These are phyloP conservation scores for Xylaria telfairii DNA, from an alignment of 495 filamentous ascomycete genomes.

Conservation along the genomic window DNA sequence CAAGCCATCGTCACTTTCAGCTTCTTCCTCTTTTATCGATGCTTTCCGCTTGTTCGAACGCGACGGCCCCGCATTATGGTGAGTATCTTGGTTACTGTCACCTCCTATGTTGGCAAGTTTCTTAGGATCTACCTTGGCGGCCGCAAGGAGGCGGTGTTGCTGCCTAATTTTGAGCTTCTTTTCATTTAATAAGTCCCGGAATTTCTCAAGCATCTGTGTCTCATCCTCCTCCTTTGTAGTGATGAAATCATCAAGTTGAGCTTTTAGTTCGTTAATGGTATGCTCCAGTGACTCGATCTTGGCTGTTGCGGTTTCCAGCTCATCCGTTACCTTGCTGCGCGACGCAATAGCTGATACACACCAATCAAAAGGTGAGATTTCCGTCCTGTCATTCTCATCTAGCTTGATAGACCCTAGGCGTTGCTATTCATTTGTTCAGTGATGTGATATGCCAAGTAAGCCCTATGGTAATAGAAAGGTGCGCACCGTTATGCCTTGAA, in stretches of 20 bases:
- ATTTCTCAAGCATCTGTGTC: slow-evolving; percentile 71
- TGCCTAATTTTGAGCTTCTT: slow-evolving; percentile 93
- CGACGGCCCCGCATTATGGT: slow-evolving; percentile 40
- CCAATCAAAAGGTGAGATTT: slow-evolving; percentile 78
- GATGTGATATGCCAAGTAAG: neutral
- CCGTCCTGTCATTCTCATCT: slow-evolving; percentile 64
- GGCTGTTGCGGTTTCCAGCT: slow-evolving; percentile 52
- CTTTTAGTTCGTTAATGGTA: slow-evolving; percentile 53
- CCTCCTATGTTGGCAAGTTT: slow-evolving; percentile 37
- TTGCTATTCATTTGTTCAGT: slow-evolving; percentile 57
- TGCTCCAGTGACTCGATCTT: slow-evolving; percentile 57
- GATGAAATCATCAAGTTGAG: slow-evolving; percentile 69
- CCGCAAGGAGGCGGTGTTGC: slow-evolving; percentile 71
- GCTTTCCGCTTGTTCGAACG: slow-evolving; percentile 59
- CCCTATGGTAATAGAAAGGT: neutral
- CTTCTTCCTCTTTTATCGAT: slow-evolving; percentile 48
- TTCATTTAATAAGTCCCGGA: slow-evolving; percentile 74
- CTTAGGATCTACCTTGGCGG: slow-evolving; percentile 61
- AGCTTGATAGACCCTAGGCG: slow-evolving; percentile 71
- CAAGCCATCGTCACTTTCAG: slow-evolving; percentile 52
- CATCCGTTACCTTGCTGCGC: slow-evolving; percentile 39
- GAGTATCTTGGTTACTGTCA: slow-evolving; percentile 26
- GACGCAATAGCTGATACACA: slow-evolving; percentile 51
- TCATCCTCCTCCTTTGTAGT: slow-evolving; percentile 72
- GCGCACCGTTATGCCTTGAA: slow-evolving; percentile 55